Conservation (phyloP, 768 basidiomycete species). For the Mycena sanguinolenta region DNA sequence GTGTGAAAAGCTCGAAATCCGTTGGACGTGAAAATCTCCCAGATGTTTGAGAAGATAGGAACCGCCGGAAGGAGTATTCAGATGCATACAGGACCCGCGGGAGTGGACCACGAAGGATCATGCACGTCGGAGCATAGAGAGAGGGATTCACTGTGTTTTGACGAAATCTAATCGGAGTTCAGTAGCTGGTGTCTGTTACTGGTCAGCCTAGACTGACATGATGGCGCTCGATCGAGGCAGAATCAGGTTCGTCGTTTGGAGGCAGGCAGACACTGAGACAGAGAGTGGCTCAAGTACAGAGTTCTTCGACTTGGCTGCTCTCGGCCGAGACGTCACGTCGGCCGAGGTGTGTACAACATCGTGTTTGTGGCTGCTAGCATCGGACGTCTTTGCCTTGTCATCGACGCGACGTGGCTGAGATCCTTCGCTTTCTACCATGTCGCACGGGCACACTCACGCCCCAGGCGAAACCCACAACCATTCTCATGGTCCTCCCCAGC, state of each 20-base stretch:
- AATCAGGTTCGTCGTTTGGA: too few relatives aligned
- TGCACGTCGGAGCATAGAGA: neutral
- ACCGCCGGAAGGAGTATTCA: neutral
- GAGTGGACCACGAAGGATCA: slow-evolving; percentile 8
- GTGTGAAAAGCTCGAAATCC: slow-evolving; percentile 4
- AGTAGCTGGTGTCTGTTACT: too few relatives aligned
- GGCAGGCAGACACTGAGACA: too few relatives aligned
- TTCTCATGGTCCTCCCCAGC: slow-evolving; percentile 58
- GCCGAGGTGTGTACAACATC: too few relatives aligned
- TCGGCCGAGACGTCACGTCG: too few relatives aligned
- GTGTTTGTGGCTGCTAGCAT: neutral
- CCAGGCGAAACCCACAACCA: slow-evolving; percentile 68
- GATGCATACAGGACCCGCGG: neutral
- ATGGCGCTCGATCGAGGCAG: too few relatives aligned
- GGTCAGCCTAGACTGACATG: too few relatives aligned
- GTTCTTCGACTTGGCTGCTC: too few relatives aligned
- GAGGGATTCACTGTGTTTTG: too few relatives aligned
- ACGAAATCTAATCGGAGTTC: too few relatives aligned
- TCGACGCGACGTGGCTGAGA: slow-evolving; percentile 23
- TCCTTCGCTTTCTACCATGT: slow-evolving; percentile 57
- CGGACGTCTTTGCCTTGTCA: neutral
- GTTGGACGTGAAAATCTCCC: neutral
- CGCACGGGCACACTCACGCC: slow-evolving; percentile 74
- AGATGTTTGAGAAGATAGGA: neutral
- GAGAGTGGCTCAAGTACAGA: too few relatives aligned